These are phyloP conservation scores for Phytopythium oedochilum DNA, from an alignment of 352 stramenopile species.

Conservation along the genomic window DNA sequence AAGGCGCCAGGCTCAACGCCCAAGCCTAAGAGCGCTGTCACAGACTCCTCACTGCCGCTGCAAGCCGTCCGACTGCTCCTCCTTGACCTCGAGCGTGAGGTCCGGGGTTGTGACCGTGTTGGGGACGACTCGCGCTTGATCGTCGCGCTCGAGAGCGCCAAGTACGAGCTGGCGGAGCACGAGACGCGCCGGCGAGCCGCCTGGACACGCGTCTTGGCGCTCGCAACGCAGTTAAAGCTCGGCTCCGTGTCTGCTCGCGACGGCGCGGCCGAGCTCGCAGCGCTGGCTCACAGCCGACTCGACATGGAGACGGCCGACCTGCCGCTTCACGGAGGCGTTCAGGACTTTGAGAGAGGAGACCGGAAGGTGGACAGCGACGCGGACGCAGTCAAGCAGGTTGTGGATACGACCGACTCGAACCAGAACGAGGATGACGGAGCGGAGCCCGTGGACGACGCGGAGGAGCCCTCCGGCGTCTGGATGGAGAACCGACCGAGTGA, in stretches of 20 bases:
- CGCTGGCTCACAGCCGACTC: neutral
- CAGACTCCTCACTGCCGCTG: too few species aligned
- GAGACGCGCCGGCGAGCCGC: neutral
- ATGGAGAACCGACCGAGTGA: neutral
- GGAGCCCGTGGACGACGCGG: neutral
- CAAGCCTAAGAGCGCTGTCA: neutral
- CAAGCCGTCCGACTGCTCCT: neutral
- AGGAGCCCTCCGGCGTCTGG: neutral
- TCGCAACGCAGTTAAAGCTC: neutral
- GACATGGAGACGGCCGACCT: neutral
- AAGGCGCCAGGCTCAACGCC: neutral
- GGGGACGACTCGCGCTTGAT: neutral
- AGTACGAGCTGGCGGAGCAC: neutral
- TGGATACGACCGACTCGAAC: too few species aligned
- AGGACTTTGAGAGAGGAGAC: neutral
- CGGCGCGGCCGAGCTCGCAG: neutral
- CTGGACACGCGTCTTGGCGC: slow-evolving; percentile 5
- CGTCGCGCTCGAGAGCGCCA: slow-evolving; percentile 2
- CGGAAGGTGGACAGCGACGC: neutral
- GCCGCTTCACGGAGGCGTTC: too few species aligned
- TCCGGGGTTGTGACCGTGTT: neutral
- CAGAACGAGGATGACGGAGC: slow-evolving; percentile 29
- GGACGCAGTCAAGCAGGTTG: neutral
- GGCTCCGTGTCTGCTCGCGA: neutral
- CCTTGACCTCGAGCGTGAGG: neutral